Conservation (phyloP, 2,329 filamentous ascomycete species). For the Aspergillus sp. region DNA sequence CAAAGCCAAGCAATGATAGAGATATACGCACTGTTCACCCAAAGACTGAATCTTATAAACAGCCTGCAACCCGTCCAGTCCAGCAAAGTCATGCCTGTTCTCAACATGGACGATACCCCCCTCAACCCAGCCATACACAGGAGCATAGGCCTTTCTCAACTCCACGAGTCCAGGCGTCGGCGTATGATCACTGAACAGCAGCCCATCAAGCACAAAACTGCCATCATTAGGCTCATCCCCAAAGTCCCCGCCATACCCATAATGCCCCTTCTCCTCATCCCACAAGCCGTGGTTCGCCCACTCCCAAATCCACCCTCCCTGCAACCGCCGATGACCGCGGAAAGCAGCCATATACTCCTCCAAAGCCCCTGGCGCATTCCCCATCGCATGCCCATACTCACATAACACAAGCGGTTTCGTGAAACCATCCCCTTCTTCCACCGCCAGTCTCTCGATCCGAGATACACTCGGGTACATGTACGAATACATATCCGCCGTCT, state of each 20-base stretch:
- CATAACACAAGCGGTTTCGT: conserved; percentile 34
- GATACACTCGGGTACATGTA: conserved; percentile 65
- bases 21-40: conserved; percentile 32
- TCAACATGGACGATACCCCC: conserved; percentile 41
- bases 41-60: not conserved
- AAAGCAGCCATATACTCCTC: conserved; percentile 68
- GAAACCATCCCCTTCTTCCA: conserved; percentile 44
- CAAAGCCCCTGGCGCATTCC: conserved; percentile 69
- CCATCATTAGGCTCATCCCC: conserved; percentile 61
- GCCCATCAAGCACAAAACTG: conserved; percentile 63
- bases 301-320: conserved; percentile 68
- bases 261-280: conserved; percentile 44
- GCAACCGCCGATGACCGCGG: conserved; percentile 58
- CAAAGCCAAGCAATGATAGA: rapidly evolving
- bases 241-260: conserved; percentile 64
- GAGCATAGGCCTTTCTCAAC: conserved; percentile 58
- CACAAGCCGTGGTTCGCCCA: conserved; percentile 63
- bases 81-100: conserved; percentile 54
- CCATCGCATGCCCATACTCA: conserved; percentile 65
- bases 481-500: conserved; percentile 64
- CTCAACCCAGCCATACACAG: conserved; percentile 47
- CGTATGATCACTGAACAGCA: conserved; percentile 51
- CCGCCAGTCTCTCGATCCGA: conserved; percentile 48
- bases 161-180: conserved; percentile 59
- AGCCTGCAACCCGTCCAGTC: conserved; percentile 23